Conservation (phyloP, 331 rosid genomes). For the Quercus phellos region DNA sequence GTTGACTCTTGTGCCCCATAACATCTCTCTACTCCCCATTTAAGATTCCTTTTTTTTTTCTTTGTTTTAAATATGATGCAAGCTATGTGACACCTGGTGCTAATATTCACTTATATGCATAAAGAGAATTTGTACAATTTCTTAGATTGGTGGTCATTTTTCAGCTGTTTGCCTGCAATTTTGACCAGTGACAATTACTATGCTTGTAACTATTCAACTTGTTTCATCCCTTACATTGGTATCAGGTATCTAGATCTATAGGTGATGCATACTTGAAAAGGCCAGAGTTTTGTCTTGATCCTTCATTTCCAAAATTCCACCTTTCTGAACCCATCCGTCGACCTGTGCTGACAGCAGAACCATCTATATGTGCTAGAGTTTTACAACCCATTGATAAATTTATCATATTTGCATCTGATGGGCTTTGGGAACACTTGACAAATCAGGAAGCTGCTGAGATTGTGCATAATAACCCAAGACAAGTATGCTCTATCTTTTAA, state of each 20-base stretch:
- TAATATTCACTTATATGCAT: background rate
- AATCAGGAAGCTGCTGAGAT: slow-evolving; percentile 78
- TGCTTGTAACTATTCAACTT: background rate
- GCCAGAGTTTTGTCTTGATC: slow-evolving; percentile 75
- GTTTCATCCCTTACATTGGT: background rate
- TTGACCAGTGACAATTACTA: background rate
- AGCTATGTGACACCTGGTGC: background rate
- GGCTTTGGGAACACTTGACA: slow-evolving; percentile 86
- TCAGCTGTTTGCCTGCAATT: background rate
- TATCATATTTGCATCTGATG: slow-evolving; percentile 73
- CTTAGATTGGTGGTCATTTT: background rate
- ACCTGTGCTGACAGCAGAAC: slow-evolving; percentile 56
- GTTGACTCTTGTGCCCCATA: background rate
- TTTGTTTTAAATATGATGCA: background rate
- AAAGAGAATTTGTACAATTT: background rate
- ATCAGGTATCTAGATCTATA: slow-evolving; percentile 59
- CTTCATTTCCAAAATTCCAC: slow-evolving; percentile 71
- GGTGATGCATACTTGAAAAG: slow-evolving; percentile 86
- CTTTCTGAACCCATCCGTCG: slow-evolving; percentile 36
- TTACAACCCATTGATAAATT: slow-evolving; percentile 42
- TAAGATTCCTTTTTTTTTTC: background rate
- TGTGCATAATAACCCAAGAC: slow-evolving; percentile 56
- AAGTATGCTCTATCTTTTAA: slow-evolving; percentile 32
- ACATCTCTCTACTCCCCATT: background rate
- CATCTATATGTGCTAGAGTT: slow-evolving; percentile 36